Evolutionary conservation across 2,329 filamentous ascomycete genomes (phyloP).

Genomic region (Fusarium ramigenum): DNA sequence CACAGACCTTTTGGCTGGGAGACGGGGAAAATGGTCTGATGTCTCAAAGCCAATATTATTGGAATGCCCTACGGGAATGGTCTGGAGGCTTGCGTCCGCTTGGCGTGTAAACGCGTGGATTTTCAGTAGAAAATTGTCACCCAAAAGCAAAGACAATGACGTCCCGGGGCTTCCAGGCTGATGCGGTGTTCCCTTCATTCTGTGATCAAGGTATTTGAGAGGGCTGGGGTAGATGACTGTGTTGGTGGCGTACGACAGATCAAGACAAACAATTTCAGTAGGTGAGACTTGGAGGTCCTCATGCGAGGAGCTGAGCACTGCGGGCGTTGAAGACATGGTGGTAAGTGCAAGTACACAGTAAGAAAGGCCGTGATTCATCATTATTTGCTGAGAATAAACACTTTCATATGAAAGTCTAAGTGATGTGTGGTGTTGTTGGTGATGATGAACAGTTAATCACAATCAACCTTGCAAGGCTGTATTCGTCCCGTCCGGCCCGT

Average conservation of each 20-base stretch:
- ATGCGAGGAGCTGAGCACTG: conserved; percentile 7
- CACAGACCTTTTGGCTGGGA: neutral
- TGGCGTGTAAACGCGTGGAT: conserved; percentile 3
- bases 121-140: neutral
- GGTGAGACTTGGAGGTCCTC: neutral
- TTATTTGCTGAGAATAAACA: neutral
- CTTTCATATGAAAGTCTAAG: neutral
- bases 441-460: neutral
- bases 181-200: neutral
- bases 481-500: conserved; percentile 28
- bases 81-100: neutral
- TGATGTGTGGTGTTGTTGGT: neutral
- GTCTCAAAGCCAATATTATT: conserved; percentile 4
- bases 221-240: conserved; percentile 1
- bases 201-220: neutral
- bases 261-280: conserved; percentile 17
- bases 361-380: neutral
- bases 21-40: neutral
- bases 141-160: neutral
- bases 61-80: conserved; percentile 16
- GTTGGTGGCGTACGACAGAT: conserved; percentile 30
- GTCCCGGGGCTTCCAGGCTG: neutral
- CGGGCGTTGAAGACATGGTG: conserved; percentile 3
- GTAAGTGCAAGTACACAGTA: neutral
- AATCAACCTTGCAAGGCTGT: conserved; percentile 11